Conservation (phyloP, 352 stramenopile genomes). For the Phytopythium vexans region DNA sequence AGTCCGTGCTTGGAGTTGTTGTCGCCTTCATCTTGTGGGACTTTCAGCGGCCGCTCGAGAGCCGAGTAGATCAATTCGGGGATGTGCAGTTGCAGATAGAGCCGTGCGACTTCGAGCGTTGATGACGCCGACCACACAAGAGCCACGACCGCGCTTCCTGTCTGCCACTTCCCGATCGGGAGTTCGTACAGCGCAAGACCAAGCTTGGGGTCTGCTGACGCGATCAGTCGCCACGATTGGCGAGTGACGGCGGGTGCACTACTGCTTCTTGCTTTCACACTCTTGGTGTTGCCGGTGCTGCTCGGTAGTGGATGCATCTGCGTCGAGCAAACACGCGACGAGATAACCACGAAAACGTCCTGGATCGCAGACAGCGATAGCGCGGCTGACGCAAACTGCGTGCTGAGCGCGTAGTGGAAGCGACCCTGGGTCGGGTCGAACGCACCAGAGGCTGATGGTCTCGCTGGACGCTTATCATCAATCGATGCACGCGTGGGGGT, state of each 20-base stretch:
- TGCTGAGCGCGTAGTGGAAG: constrained; percentile 33
- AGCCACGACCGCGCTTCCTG: constrained; percentile 19
- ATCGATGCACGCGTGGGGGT: too few relatives aligned
- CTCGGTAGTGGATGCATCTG: constrained; percentile 10
- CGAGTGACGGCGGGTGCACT: too few relatives aligned
- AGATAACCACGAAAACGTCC: constrained; percentile 17
- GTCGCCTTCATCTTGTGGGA: constrained; percentile 23
- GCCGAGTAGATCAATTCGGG: constrained; percentile 43
- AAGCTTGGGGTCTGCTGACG: constrained; percentile 33
- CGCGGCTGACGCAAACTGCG: constrained; percentile 21
- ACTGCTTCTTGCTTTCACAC: too few relatives aligned
- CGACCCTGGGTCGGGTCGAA: constrained; percentile 22
- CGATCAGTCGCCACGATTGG: constrained; percentile 32
- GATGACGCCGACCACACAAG: constrained; percentile 37
- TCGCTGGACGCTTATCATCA: too few relatives aligned
- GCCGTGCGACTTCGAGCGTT: constrained; percentile 30
- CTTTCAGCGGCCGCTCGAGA: constrained; percentile 23
- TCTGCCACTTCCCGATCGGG: constrained; percentile 25
- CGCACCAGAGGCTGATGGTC: not conserved
- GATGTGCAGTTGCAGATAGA: constrained; percentile 50
- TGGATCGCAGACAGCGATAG: constrained; percentile 27
- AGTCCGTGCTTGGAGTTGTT: constrained; percentile 37
- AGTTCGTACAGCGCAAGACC: constrained; percentile 54
- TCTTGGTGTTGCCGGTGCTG: constrained; percentile 8
- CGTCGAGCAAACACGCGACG: constrained; percentile 2